A percentile compares a stretch with the other conserved stretches of the same genome.
phyloP scores from a whole-genome alignment of 306 rosid genomes.

The Arachis stenosperma region DNA sequence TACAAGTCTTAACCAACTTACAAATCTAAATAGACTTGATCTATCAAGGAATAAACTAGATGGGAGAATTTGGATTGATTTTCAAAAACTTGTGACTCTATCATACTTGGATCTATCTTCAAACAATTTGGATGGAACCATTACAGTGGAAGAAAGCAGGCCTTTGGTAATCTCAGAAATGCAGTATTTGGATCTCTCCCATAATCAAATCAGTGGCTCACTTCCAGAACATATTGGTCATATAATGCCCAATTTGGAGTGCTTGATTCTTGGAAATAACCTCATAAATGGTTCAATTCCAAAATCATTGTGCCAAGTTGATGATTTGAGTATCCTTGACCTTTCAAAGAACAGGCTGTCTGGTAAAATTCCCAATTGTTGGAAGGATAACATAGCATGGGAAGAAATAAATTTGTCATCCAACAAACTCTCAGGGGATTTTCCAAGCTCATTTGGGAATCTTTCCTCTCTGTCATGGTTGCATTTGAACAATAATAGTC shows the following conservation, averaged over 20 bases:
- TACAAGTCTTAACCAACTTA: constrained; percentile 1
- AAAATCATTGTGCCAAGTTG: constrained; percentile 7
- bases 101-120: background rate
- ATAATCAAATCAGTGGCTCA: constrained; percentile 19
- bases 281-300: constrained; percentile 35
- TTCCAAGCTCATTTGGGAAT: constrained; percentile 13
- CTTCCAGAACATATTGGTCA: constrained; percentile 6
- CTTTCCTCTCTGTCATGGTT: background rate
- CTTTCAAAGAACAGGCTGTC: constrained; percentile 33
- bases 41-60: background rate
- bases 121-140: constrained; percentile 10
- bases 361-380: constrained; percentile 31
- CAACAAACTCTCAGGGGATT: constrained; percentile 17
- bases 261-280: constrained; percentile 14
- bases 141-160: background rate
- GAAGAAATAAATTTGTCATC: constrained; percentile 22
- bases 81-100: background rate
- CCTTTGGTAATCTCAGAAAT: background rate
- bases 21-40: background rate
- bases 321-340: background rate
- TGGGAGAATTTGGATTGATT: background rate
- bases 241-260: background rate
- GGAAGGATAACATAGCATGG: background rate
- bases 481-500: constrained; percentile 29
- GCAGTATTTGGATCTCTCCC: background rate